Evolutionary conservation across 768 basidiomycete genomes (phyloP), one percentile per base, ranked within the genome.

Genomic region (Suillus tomentosus): DNA sequence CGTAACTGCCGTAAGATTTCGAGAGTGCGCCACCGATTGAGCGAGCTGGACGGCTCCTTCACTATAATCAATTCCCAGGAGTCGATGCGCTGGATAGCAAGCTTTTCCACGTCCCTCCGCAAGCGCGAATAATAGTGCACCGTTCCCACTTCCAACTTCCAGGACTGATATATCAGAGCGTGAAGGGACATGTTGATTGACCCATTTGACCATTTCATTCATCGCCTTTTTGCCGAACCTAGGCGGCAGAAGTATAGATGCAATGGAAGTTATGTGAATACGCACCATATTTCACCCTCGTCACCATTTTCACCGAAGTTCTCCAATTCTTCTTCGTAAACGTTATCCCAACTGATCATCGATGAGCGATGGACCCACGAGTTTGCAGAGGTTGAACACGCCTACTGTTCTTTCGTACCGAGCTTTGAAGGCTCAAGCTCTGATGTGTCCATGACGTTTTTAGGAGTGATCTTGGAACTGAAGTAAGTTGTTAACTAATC

Each of bases 231-330:
- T 79, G 9, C 93, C 92, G 70, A 95, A 95, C 92, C 93, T 94
- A 66, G 47, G 58, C 8, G 6, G 42, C 45, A 27, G 36, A 37
- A 58, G 48, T 34, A 39, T 37, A 22, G 10, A n/a, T 36, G 22
- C 19, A n/a, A 31, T 60, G 57, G 8, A 57, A 55, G 40, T 40
- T 17, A 34, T 17, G 4, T 27, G 2, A 31, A 31, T 15, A 73
- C 84, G 62, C 66, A 92, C 93, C 93, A 95, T 31, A 92, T 80
- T 75, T 95, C 93, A 42, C 93, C 93, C 74, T 93, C 91, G 71
- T 94, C 91, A 22, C 90, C 88, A 37, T 87, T 85, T 59, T 92
- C 93, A 37, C 85, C 78, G 65, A 92, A 94, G 70, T 91, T 90
- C 43, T 72, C 73, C 39, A 94, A 76, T 70, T 95, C 93, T 48